phyloP scores from a whole-genome alignment of 495 filamentous ascomycete genomes.

The Aspergillus biplanus region DNA sequence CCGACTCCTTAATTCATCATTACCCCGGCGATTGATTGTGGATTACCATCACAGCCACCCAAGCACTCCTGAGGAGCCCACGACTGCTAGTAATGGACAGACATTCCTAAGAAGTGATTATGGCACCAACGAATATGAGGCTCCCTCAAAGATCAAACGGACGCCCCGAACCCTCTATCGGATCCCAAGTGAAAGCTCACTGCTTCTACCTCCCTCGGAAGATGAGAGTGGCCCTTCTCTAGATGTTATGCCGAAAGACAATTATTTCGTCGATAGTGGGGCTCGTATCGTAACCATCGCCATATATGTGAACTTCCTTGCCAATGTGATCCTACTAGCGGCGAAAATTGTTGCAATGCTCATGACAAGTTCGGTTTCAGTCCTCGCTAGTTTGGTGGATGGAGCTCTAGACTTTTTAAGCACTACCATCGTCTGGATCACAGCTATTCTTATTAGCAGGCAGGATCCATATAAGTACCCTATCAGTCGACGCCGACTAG shows the following conservation, averaged over 20 bases:
- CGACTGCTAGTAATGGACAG: conserved; percentile 18
- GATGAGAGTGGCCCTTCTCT: conserved; percentile 37
- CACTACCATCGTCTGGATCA: conserved; percentile 85
- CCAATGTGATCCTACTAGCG: conserved; percentile 75
- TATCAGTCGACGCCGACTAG: conserved; percentile 74
- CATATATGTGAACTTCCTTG: conserved; percentile 84
- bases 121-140: conserved; percentile 22
- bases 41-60: conserved; percentile 64
- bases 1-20: conserved; percentile 82
- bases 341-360: conserved; percentile 81
- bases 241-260: conserved; percentile 46
- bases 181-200: conserved; percentile 69
- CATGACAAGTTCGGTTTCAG: conserved; percentile 81
- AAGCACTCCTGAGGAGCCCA: conserved; percentile 29
- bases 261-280: conserved; percentile 62
- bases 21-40: conserved; percentile 83
- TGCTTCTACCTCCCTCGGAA: conserved; percentile 53
- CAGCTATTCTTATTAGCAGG: conserved; percentile 71
- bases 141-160: conserved; percentile 62
- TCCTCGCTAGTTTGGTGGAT: conserved; percentile 87
- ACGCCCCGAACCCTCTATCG: conserved; percentile 83
- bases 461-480: conserved; percentile 84
- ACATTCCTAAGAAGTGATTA: not conserved
- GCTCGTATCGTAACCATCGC: conserved; percentile 73
- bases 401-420: conserved; percentile 85